phyloP scores from a whole-genome alignment of 306 rosid genomes.

The Hylodesmum podocarpum region DNA sequence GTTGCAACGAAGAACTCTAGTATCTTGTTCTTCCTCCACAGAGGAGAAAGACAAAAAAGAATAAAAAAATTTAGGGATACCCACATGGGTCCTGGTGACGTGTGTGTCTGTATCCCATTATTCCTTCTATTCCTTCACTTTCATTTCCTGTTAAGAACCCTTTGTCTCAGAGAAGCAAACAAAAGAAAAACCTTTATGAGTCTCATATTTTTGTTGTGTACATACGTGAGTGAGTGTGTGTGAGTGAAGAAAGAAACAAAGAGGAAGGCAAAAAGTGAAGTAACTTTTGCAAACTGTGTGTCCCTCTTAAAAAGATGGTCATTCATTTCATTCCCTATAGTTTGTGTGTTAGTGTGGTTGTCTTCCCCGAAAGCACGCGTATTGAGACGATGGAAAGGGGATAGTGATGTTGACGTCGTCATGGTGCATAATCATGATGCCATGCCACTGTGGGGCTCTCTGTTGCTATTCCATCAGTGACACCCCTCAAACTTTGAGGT shows the following conservation, averaged over 20 bases:
- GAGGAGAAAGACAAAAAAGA: not conserved
- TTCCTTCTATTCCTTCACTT: constrained; percentile 17
- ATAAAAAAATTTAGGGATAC: not conserved
- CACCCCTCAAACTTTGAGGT: not conserved
- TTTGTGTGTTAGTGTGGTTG: not conserved
- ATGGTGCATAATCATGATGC: not conserved
- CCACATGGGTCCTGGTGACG: constrained; percentile 37
- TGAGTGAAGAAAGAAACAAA: too few species aligned
- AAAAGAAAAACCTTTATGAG: not conserved
- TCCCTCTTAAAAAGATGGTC: constrained; percentile 29
- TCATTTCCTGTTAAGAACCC: not conserved
- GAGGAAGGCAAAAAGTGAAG: constrained; percentile 22
- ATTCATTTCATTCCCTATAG: not conserved
- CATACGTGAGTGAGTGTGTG: too few species aligned
- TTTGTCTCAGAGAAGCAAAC: not conserved
- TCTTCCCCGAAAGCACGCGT: constrained; percentile 40
- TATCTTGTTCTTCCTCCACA: not conserved
- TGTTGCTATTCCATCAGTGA: too few species aligned
- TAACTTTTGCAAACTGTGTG: constrained; percentile 43
- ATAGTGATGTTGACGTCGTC: not conserved
- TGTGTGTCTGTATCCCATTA: constrained; percentile 19
- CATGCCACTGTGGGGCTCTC: too few species aligned
- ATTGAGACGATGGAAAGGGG: constrained; percentile 26
- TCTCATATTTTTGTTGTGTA: too few species aligned
- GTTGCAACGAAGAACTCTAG: not conserved